A percentile compares a stretch with the other conserved stretches of the same genome.
These are phyloP conservation scores for Sequoiadendron giganteum DNA, from an alignment of 75 land plant species.

Conservation along the genomic window DNA sequence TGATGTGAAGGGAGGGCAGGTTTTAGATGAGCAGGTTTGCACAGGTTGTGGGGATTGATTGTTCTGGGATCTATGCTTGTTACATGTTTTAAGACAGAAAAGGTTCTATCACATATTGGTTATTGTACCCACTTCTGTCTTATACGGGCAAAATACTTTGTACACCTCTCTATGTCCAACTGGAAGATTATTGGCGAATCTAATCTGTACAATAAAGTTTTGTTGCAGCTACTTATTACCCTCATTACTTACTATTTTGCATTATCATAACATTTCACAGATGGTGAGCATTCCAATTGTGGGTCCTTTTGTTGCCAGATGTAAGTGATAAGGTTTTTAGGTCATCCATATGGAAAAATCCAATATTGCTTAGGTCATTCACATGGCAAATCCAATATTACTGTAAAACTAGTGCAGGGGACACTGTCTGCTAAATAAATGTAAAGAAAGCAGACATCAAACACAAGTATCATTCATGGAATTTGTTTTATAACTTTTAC, in stretches of 20 bases:
- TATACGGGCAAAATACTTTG: constrained; percentile 52
- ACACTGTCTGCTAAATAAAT: neutral
- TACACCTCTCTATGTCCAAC: constrained; percentile 31
- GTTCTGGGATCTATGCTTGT: constrained; percentile 48
- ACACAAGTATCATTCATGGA: no score
- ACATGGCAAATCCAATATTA: neutral
- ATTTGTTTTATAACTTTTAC: no score
- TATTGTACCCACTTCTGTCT: constrained; percentile 65
- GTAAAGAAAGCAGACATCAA: neutral
- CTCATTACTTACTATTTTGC: no score
- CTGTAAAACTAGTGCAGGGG: neutral
- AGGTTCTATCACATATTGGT: constrained; percentile 38
- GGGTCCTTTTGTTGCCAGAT: neutral
- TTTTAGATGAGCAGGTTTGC: neutral
- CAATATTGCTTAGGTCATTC: neutral
- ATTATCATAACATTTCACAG: neutral
- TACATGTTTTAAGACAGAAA: constrained; percentile 59
- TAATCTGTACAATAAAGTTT: neutral
- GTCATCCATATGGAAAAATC: neutral
- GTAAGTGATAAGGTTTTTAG: neutral
- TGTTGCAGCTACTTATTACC: neutral
- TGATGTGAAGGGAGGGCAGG: neutral
- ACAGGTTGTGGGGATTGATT: constrained; percentile 57
- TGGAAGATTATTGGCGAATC: constrained; percentile 22
- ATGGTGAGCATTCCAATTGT: neutral